Conservation (phyloP, 352 stramenopile genomes). For the Phytophthora constricta region DNA sequence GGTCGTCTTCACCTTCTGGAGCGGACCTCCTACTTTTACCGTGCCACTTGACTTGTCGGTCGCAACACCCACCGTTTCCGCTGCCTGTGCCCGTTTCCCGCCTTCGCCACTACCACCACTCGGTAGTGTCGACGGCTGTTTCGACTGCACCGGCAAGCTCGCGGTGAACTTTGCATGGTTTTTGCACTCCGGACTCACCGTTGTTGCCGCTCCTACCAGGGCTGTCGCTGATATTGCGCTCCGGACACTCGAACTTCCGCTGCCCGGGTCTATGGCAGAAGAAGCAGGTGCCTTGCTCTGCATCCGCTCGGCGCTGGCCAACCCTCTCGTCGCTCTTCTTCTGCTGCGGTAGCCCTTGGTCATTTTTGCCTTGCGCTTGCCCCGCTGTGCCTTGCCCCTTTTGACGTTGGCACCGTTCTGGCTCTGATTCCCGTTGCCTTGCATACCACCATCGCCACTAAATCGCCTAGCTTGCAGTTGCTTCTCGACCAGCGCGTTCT, state of each 20-base stretch:
- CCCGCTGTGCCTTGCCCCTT: neutral
- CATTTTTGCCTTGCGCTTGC: neutral
- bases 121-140: no score
- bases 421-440: neutral
- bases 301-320: neutral
- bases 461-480: neutral
- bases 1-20: no score
- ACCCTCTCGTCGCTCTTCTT: neutral
- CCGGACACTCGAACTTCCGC: neutral
- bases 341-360: neutral
- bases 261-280: neutral
- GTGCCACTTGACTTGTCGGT: neutral
- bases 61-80: no score
- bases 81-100: no score
- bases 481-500: neutral
- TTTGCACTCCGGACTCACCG: neutral
- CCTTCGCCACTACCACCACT: no score
- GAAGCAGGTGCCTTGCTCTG: neutral
- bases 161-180: neutral
- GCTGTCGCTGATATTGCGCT: no score
- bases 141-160: no score
- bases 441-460: no score
- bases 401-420: neutral
- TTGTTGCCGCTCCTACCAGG: no score
- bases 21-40: no score